phyloP scores from a whole-genome alignment of 1,139 yeast genomes.

The Saccharomyces uvarum region DNA sequence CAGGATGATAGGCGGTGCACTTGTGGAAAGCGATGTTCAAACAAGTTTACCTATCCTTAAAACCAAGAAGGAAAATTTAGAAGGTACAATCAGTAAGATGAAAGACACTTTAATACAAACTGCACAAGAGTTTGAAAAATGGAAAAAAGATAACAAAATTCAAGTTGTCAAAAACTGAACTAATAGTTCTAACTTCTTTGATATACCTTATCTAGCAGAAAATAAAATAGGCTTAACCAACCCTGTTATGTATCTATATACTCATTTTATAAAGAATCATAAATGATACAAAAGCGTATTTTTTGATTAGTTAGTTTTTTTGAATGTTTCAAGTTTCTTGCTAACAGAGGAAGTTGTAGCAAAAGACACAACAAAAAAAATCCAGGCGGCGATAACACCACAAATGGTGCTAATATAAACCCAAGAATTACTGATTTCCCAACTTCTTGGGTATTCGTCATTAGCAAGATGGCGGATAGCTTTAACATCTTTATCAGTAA shows the following conservation, averaged over 20 bases:
- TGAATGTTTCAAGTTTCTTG: slow-evolving; percentile 7
- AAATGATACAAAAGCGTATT: neutral
- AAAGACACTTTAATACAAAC: slow-evolving; percentile 41
- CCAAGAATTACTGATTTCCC: slow-evolving; percentile 92
- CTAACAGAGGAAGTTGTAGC: slow-evolving; percentile 24
- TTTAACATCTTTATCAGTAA: slow-evolving; percentile 60
- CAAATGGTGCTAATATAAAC: slow-evolving; percentile 69
- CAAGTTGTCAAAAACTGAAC: slow-evolving; percentile 45
- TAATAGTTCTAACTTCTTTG: neutral
- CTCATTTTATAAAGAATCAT: neutral
- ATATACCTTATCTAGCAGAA: neutral
- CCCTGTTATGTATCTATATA: neutral
- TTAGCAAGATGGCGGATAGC: slow-evolving; percentile 92
- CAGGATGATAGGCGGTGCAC: slow-evolving; percentile 90
- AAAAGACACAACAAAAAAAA: slow-evolving; percentile 61
- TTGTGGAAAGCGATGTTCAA: slow-evolving; percentile 73
- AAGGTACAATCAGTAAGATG: slow-evolving; percentile 39
- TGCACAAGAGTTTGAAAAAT: slow-evolving; percentile 52
- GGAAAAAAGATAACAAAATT: slow-evolving; percentile 62
- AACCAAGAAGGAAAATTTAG: slow-evolving; percentile 44
- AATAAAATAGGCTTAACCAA: neutral
- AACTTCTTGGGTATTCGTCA: slow-evolving; percentile 88
- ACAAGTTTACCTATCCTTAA: slow-evolving; percentile 65
- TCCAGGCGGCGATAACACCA: slow-evolving; percentile 68
- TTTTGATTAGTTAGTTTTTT: slow-evolving; percentile 14